A percentile compares a stretch with the other conserved stretches of the same genome.
Evolutionary conservation across 495 filamentous ascomycete genomes (phyloP).

Genomic region (Alectoria sarmentosa): DNA sequence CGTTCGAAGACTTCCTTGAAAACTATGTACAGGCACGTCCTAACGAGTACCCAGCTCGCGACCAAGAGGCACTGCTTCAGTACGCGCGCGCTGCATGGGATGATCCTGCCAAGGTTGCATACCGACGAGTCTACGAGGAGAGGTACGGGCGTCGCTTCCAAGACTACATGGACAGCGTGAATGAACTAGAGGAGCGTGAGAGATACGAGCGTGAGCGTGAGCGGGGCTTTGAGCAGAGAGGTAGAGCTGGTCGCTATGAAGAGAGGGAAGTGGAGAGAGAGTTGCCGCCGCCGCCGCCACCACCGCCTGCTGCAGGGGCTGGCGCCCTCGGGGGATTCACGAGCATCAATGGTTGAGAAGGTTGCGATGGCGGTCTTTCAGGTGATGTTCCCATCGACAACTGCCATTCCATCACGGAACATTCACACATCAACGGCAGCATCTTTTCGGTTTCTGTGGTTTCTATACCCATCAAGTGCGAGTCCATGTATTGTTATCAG

Average conservation of each 20-base stretch:
- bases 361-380: not conserved
- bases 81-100: slow-evolving; percentile 44
- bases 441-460: not conserved
- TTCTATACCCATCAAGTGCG: not conserved
- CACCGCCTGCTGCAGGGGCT: slow-evolving; percentile 14
- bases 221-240: slow-evolving; percentile 21
- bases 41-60: slow-evolving; percentile 16
- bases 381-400: not conserved
- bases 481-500: not conserved
- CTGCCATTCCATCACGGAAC: not conserved
- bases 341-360: slow-evolving; percentile 33
- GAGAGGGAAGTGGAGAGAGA: slow-evolving; percentile 24
- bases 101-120: slow-evolving; percentile 37
- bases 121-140: slow-evolving; percentile 36
- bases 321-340: slow-evolving; percentile 31
- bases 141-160: slow-evolving; percentile 32
- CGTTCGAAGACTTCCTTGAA: slow-evolving; percentile 24
- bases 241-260: slow-evolving; percentile 17
- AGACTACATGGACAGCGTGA: slow-evolving; percentile 18
- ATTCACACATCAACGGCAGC: not conserved
- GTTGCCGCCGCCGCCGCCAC: slow-evolving; percentile 13
- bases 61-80: slow-evolving; percentile 24
- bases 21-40: slow-evolving; percentile 16
- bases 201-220: slow-evolving; percentile 22
- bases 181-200: slow-evolving; percentile 21